phyloP scores from a whole-genome alignment of 1,284 basidiomycete species.

The Trametes sp. region DNA sequence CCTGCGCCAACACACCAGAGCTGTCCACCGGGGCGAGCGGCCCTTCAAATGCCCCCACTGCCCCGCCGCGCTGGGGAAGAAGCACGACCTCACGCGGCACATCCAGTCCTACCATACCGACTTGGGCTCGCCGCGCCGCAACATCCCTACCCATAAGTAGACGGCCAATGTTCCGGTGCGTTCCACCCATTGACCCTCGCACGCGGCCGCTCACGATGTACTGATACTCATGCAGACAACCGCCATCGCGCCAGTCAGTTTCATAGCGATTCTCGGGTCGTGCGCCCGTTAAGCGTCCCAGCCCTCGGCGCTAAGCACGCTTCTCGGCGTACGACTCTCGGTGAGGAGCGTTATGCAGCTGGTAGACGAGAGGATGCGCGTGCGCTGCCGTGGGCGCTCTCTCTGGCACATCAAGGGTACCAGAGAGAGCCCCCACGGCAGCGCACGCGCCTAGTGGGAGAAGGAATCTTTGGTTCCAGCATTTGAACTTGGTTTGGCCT shows the following conservation, averaged over 20 bases:
- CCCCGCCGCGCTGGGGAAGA: background rate
- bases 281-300: conserved; percentile 1
- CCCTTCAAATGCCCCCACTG: background rate
- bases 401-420: background rate
- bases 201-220: too few relatives aligned
- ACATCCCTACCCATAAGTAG: background rate
- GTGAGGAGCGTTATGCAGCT: conserved; percentile 13
- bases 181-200: too few relatives aligned
- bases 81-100: background rate
- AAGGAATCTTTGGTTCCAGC: too few relatives aligned
- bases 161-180: too few relatives aligned
- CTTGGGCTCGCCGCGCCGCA: background rate
- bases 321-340: conserved; percentile 10
- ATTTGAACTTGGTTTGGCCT: too few relatives aligned
- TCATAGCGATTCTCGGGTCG: conserved; percentile 14
- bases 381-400: conserved; percentile 6
- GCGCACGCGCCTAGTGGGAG: too few relatives aligned
- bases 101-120: background rate
- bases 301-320: background rate
- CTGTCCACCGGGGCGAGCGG: background rate
- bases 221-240: background rate
- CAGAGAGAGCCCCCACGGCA: background rate
- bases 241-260: conserved; percentile 1
- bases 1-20: background rate
- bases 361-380: conserved; percentile 10